phyloP scores from a whole-genome alignment of 1,139 yeast species.

The Blastobotrys buckinghamii region DNA sequence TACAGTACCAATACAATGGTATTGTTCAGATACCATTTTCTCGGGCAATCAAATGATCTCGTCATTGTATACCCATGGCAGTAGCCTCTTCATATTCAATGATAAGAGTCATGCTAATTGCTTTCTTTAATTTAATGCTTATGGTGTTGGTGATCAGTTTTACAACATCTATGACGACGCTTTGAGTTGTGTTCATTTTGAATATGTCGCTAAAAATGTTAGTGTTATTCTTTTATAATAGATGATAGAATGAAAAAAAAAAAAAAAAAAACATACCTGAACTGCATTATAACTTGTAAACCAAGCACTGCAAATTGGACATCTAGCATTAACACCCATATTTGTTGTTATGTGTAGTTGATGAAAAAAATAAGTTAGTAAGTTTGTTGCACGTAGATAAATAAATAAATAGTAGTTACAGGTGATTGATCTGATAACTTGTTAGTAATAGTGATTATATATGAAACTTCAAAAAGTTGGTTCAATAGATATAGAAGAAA shows the following conservation, averaged over 20 bases:
- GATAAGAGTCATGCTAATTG: neutral
- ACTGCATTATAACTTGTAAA: constrained; percentile 8
- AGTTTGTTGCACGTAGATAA: too few species aligned
- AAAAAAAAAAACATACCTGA: neutral
- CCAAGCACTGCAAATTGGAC: constrained; percentile 8
- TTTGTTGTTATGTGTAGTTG: too few species aligned
- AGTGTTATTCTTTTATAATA: neutral
- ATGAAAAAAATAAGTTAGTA: too few species aligned
- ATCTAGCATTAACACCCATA: constrained; percentile 10
- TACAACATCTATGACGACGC: neutral
- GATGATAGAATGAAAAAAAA: neutral
- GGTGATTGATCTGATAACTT: too few species aligned
- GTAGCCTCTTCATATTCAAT: neutral
- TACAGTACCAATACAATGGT: too few species aligned
- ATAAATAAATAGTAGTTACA: too few species aligned
- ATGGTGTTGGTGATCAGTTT: neutral
- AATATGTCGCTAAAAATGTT: constrained; percentile 3
- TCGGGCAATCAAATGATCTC: neutral
- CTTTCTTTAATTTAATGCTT: neutral
- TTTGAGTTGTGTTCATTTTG: constrained; percentile 1
- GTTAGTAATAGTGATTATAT: too few species aligned
- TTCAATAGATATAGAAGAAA: too few species aligned
- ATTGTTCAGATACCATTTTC: neutral
- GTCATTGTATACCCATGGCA: too few species aligned
- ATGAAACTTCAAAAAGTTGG: too few species aligned